A percentile compares a stretch with the other conserved stretches of the same genome.
Evolutionary conservation across 1,284 basidiomycete species (phyloP).

Genomic region (Ustilago xerochloae): DNA sequence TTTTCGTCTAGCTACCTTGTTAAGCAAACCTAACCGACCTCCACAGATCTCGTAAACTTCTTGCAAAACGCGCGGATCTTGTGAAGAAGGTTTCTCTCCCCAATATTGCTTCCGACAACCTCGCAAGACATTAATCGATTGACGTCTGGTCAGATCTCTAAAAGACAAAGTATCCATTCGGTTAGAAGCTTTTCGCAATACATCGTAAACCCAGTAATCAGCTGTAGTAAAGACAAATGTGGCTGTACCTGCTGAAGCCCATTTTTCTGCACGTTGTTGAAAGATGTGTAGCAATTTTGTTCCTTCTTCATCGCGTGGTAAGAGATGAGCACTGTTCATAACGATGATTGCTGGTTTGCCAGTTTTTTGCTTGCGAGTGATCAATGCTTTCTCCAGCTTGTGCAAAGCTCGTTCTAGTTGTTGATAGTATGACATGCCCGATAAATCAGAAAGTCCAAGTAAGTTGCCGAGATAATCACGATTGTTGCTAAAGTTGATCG

Average conservation of each 20-base stretch:
- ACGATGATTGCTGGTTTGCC: slow-evolving; percentile 63
- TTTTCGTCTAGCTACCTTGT: slow-evolving; percentile 54
- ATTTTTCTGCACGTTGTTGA: slow-evolving; percentile 64
- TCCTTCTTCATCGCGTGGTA: slow-evolving; percentile 60
- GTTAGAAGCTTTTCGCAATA: slow-evolving; percentile 56
- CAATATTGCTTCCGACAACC: slow-evolving; percentile 61
- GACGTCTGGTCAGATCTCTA: slow-evolving; percentile 52
- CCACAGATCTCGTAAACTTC: slow-evolving; percentile 62
- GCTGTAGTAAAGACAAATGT: slow-evolving; percentile 61
- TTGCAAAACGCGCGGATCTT: slow-evolving; percentile 44
- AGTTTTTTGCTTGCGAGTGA: slow-evolving; percentile 45
- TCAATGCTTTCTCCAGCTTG: slow-evolving; percentile 62
- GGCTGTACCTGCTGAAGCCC: slow-evolving; percentile 58
- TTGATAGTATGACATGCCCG: slow-evolving; percentile 60
- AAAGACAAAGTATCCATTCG: slow-evolving; percentile 65
- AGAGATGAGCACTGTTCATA: slow-evolving; percentile 61
- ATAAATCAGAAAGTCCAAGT: slow-evolving; percentile 59
- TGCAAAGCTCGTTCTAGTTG: slow-evolving; percentile 59
- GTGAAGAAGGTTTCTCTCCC: slow-evolving; percentile 47
- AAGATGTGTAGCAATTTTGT: slow-evolving; percentile 58
- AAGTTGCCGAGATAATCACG: slow-evolving; percentile 64
- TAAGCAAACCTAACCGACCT: slow-evolving; percentile 57
- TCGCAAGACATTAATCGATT: slow-evolving; percentile 55
- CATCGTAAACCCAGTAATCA: slow-evolving; percentile 63
- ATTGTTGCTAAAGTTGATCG: slow-evolving; percentile 63